Conservation (phyloP, 768 basidiomycete genomes). For the Collybia sp. region DNA sequence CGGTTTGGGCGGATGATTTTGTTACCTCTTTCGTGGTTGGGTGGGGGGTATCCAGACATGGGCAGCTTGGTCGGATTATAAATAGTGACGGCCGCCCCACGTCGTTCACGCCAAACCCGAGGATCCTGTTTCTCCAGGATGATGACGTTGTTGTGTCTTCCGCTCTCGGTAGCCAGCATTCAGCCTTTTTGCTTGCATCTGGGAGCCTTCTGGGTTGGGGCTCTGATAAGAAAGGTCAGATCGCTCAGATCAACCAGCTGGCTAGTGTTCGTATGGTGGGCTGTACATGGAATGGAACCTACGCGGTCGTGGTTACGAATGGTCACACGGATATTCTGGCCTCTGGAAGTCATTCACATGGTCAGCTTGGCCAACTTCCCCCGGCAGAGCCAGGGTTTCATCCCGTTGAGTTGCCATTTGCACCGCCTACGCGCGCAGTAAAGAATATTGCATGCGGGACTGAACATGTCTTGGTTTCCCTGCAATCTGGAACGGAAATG, state of each 20-base stretch:
- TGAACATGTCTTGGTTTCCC: slow-evolving; percentile 68
- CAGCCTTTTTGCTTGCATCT: slow-evolving; percentile 51
- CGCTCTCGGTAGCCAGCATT: slow-evolving; percentile 40
- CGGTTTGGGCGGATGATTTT: slow-evolving; percentile 14
- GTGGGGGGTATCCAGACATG: slow-evolving; percentile 85
- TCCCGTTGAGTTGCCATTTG: slow-evolving; percentile 25
- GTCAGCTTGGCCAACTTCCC: slow-evolving; percentile 54
- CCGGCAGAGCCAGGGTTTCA: slow-evolving; percentile 7
- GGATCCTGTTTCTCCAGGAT: slow-evolving; percentile 26
- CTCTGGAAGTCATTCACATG: slow-evolving; percentile 54
- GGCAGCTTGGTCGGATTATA: slow-evolving; percentile 60
- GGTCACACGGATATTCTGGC: slow-evolving; percentile 24
- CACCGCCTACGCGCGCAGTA: slow-evolving; percentile 10
- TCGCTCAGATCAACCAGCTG: slow-evolving; percentile 30
- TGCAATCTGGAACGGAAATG: slow-evolving; percentile 4
- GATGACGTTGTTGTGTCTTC: slow-evolving; percentile 26
- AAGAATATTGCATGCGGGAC: slow-evolving; percentile 64
- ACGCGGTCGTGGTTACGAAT: slow-evolving; percentile 27
- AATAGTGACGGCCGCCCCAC: slow-evolving; percentile 15
- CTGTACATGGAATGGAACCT: slow-evolving; percentile 84
- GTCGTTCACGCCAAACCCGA: slow-evolving; percentile 26
- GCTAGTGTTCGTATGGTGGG: slow-evolving; percentile 28
- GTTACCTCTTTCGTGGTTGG: slow-evolving; percentile 42
- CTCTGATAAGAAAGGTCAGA: slow-evolving; percentile 67
- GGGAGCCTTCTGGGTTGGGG: slow-evolving; percentile 54